phyloP scores from a whole-genome alignment of 1,139 yeast genomes.

The Arxiozyma slooffiae region DNA sequence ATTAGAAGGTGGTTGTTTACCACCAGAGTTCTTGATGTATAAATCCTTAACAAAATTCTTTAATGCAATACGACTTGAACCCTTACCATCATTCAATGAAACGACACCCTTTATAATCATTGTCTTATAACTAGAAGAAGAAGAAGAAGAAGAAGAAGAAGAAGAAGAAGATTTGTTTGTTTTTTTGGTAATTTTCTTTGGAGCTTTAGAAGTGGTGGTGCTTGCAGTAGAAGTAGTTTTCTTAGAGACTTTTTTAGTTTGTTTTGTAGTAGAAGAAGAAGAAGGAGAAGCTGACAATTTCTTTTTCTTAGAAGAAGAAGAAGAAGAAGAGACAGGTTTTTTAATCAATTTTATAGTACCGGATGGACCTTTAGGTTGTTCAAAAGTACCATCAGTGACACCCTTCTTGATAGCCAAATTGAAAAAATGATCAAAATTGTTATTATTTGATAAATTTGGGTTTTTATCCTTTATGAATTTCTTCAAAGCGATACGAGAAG shows the following conservation, averaged over 20 bases:
- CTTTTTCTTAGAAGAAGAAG: no score
- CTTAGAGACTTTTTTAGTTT: slow-evolving; percentile 4
- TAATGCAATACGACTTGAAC: slow-evolving; percentile 50
- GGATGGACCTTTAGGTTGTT: slow-evolving; percentile 72
- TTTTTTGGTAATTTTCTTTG: slow-evolving; percentile 7
- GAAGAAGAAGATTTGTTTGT: not conserved
- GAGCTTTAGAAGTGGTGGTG: slow-evolving; percentile 6
- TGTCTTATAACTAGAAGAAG: slow-evolving; percentile 20
- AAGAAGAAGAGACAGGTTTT: slow-evolving; percentile 5
- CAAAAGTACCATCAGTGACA: slow-evolving; percentile 63
- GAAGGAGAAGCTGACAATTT: no score
- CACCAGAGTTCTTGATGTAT: slow-evolving; percentile 40
- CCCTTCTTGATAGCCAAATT: slow-evolving; percentile 77
- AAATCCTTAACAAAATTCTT: slow-evolving; percentile 46
- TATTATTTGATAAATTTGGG: slow-evolving; percentile 44
- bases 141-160: no score
- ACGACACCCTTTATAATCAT: slow-evolving; percentile 21
- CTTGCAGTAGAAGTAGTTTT: slow-evolving; percentile 4
- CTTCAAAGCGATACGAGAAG: slow-evolving; percentile 72
- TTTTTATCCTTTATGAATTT: slow-evolving; percentile 45
- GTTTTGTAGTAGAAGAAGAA: not conserved
- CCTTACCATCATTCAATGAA: slow-evolving; percentile 21
- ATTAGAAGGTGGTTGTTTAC: slow-evolving; percentile 43
- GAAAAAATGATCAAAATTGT: slow-evolving; percentile 65
- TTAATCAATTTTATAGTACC: slow-evolving; percentile 34